These are phyloP conservation scores for Diaporthe sp. DNA, from an alignment of 2,329 filamentous ascomycete species.

Conservation along the genomic window DNA sequence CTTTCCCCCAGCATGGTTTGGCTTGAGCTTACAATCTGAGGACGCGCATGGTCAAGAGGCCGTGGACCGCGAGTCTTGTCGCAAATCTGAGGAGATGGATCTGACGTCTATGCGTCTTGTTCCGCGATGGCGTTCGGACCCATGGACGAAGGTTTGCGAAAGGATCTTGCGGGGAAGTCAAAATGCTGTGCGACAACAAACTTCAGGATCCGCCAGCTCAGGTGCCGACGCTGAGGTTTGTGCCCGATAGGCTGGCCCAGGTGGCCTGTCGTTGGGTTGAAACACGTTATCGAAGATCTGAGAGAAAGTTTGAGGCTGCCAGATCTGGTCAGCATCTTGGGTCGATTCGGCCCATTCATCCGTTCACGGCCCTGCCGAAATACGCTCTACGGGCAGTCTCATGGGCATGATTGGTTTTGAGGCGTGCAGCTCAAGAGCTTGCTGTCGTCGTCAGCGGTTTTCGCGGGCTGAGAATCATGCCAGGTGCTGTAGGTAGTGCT, in stretches of 20 bases:
- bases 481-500: slow-evolving; percentile 15
- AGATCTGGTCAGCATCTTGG: slow-evolving; percentile 31
- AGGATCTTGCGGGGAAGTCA: slow-evolving; percentile 17
- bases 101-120: not conserved
- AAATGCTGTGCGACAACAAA: slow-evolving; percentile 23
- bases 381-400: not conserved
- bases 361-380: slow-evolving; percentile 13
- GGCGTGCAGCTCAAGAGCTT: not conserved
- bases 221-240: slow-evolving; percentile 5
- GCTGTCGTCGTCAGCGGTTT: not conserved
- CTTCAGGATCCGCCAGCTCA: slow-evolving; percentile 20
- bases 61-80: not conserved
- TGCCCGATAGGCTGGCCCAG: slow-evolving; percentile 18
- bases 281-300: slow-evolving; percentile 27
- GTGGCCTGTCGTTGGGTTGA: slow-evolving; percentile 14
- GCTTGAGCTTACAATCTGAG: not conserved
- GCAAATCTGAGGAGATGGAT: not conserved
- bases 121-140: slow-evolving; percentile 10
- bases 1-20: not conserved
- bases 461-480: slow-evolving; percentile 20
- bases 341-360: slow-evolving; percentile 9
- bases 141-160: slow-evolving; percentile 17
- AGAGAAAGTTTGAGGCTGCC: slow-evolving; percentile 20
- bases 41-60: not conserved
- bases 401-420: not conserved